phyloP scores from a whole-genome alignment of 805 yeast genomes.

The Nakazawaea molendinolei region DNA sequence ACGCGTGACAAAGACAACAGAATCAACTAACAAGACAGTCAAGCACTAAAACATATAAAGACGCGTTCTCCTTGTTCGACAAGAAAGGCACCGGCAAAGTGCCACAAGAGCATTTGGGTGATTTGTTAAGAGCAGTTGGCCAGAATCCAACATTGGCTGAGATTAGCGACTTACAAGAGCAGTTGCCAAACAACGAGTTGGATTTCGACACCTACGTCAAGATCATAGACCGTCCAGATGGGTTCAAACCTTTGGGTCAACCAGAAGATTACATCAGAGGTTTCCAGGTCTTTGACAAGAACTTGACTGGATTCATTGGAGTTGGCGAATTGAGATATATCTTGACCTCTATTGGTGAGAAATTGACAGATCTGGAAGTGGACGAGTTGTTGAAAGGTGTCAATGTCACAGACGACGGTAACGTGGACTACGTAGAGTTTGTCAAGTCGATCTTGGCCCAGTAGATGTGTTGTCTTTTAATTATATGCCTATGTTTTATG shows the following conservation, averaged over 20 bases:
- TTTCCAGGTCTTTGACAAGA: slow-evolving; percentile 97
- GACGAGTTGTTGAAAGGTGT: slow-evolving; percentile 96
- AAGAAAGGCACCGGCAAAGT: slow-evolving; percentile 93
- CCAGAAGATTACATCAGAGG: slow-evolving; percentile 92
- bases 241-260: slow-evolving; percentile 80
- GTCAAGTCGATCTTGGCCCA: slow-evolving; percentile 91
- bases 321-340: slow-evolving; percentile 96
- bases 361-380: slow-evolving; percentile 82
- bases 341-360: slow-evolving; percentile 93
- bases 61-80: slow-evolving; percentile 95
- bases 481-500: no score
- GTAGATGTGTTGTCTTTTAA: slow-evolving; percentile 24
- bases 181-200: slow-evolving; percentile 32
- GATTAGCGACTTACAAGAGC: slow-evolving; percentile 52
- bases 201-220: slow-evolving; percentile 73
- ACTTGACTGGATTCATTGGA: slow-evolving; percentile 90
- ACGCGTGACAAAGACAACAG: background rate
- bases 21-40: slow-evolving; percentile 7
- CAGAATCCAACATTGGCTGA: slow-evolving; percentile 96
- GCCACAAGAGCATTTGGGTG: slow-evolving; percentile 80
- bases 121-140: slow-evolving; percentile 92
- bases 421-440: slow-evolving; percentile 90
- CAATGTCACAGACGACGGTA: slow-evolving; percentile 86
- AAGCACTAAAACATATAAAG: slow-evolving; percentile 51
- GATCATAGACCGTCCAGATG: slow-evolving; percentile 79